Base-by-base conservation (phyloP, 768 basidiomycete genomes). In the Rhodotorula toruloides region DNA sequence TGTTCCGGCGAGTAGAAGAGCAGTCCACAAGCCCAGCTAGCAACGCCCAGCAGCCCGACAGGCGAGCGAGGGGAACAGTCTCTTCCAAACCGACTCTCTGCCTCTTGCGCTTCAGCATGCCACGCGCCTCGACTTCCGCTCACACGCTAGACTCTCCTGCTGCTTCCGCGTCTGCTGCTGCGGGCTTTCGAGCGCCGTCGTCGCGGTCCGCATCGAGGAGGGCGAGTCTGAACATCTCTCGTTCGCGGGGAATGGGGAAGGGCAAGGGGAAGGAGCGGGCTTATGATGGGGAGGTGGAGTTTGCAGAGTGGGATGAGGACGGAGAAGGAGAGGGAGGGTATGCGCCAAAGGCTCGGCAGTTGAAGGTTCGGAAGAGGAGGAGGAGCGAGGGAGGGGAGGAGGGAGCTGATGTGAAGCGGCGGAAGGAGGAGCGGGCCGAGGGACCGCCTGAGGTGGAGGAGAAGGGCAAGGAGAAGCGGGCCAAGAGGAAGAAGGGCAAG, bases 141-240 rank as follows among this genome's bases (percentile, higher is more conserved):
- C n/a, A n/a, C n/a, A n/a, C 5, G 10, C 40, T n/a, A 29, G 4
- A 37, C 54, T 5, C 16, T 36, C 40, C 6, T 8, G 27, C 40
- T n/a, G n/a, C 53, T 8, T 54, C 53, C 7, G 34, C 11, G 10
- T 12, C 53, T 13, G 14, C 53, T 4, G 11, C 53, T 12, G 25
- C 54, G 14, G 9, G 27, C 40, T 22, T 39, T n/a, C 36, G 21
- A 39, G 37, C 19, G 31, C 9, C 49, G n/a, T n/a, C n/a, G n/a
- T n/a, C n/a, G n/a, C n/a, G 44, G 36, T 16, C 10, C 27, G 56
- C 27, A 52, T 27, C n/a, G 57, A 52, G 27, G 54, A 65, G 36
- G 25, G 57, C 11, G 34, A 58, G 50, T 43, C 50, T n/a, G n/a
- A n/a, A n/a, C n/a, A n/a, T n/a, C n/a, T n/a, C n/a, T n/a, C n/a